A percentile compares a stretch with the other conserved stretches of the same genome.
phyloP scores from a whole-genome alignment of 1,284 basidiomycete genomes.

The Apiotrichum gamsii region DNA sequence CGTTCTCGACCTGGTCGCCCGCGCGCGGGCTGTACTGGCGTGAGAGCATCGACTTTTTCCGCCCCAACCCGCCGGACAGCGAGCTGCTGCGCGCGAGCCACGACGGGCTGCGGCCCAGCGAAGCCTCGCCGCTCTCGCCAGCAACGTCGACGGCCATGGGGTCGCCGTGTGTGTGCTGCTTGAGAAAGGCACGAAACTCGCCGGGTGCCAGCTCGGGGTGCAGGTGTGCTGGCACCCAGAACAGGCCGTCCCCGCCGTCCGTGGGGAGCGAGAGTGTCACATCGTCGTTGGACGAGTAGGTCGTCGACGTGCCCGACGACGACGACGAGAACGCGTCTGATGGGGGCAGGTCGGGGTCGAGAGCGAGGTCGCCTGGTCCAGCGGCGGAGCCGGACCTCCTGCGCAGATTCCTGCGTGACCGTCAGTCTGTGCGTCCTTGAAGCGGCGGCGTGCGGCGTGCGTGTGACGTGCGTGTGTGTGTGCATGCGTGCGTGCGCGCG shows the following conservation, averaged over 20 bases:
- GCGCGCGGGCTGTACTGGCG: conserved; percentile 72
- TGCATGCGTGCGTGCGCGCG: neutral
- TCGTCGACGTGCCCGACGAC: neutral
- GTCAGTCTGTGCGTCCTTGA: too few species aligned
- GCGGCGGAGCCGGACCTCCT: conserved; percentile 66
- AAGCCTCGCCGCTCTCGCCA: conserved; percentile 26
- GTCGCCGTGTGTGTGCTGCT: conserved; percentile 70
- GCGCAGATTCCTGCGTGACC: conserved; percentile 58
- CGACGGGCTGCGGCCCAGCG: conserved; percentile 26
- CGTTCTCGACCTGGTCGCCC: conserved; percentile 63
- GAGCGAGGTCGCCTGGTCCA: conserved; percentile 67
- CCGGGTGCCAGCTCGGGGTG: conserved; percentile 96
- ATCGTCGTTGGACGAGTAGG: conserved; percentile 41
- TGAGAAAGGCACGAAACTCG: conserved; percentile 90
- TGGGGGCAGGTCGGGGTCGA: conserved; percentile 78
- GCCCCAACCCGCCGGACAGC: conserved; percentile 55
- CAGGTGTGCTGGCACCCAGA: conserved; percentile 94
- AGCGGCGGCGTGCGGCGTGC: too few species aligned
- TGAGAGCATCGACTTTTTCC: conserved; percentile 84
- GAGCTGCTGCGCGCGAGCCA: conserved; percentile 37
- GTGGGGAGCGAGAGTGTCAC: conserved; percentile 37
- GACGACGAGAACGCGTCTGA: conserved; percentile 14
- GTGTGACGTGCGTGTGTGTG: too few species aligned
- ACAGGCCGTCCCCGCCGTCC: conserved; percentile 53
- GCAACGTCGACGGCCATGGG: conserved; percentile 37